A percentile compares a stretch with the other conserved stretches of the same genome.
Evolutionary conservation across 192 early-diverging fungal genomes (phyloP).

Genomic region (Gryganskiella cystojenkinii): DNA sequence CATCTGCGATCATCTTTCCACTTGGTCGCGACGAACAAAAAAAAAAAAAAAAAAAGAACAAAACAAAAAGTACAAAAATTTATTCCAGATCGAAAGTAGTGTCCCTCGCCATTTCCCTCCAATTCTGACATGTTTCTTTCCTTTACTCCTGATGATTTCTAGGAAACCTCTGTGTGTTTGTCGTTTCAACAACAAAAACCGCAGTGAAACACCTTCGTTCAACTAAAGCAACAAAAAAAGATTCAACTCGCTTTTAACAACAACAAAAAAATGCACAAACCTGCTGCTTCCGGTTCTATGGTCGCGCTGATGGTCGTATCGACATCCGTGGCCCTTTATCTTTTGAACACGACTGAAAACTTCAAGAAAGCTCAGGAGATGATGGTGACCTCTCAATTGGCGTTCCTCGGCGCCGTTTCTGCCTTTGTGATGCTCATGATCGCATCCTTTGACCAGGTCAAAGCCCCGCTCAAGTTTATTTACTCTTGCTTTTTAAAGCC

Average conservation of each 20-base stretch:
- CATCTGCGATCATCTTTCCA: no score
- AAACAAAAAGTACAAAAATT: no score
- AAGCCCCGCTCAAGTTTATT: conserved; percentile 63
- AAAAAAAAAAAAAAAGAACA: no score
- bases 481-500: conserved; percentile 84
- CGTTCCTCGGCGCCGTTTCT: conserved; percentile 28
- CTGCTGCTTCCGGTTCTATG: conserved; percentile 12
- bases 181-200: not conserved
- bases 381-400: conserved; percentile 39
- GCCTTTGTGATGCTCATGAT: conserved; percentile 41
- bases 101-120: no score
- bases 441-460: conserved; percentile 51
- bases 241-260: not conserved
- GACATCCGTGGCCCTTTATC: conserved; percentile 41
- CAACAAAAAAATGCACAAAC: conserved; percentile 20
- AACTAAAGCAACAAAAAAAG: not conserved
- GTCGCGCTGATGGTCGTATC: conserved; percentile 37
- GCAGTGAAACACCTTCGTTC: no score
- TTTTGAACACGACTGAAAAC: conserved; percentile 43
- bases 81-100: no score
- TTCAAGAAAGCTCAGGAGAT: conserved; percentile 50
- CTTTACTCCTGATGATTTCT: no score
- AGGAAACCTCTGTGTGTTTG: no score
- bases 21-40: no score
- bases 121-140: no score